Evolutionary conservation across 768 basidiomycete species (phyloP), one percentile per base, ranked within the genome.

Genomic region (Lentinula sp.): DNA sequence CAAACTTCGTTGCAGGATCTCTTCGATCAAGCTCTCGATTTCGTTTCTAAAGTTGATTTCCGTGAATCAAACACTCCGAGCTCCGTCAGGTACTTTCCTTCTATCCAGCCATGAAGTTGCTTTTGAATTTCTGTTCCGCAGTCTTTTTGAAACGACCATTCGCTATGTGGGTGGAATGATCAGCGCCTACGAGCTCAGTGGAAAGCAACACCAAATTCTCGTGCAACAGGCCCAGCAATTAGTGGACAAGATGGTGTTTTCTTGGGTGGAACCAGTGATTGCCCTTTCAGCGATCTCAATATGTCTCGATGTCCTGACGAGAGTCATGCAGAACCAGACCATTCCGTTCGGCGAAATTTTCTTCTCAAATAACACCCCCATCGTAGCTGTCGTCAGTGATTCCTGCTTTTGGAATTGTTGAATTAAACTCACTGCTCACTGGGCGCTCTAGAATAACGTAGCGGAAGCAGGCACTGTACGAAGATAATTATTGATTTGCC

Each of bases 91-190:
- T 80, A 63, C 37, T 2, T 49, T 15, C 62, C 10, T 49, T 51
- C n/a, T 7, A 18, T 43, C 35, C 48, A 18, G 13, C 21, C 9
- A 5, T 15, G 11, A n/a, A 48, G 0, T 21, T 9, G 51, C 61
- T n/a, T 18, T 56, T 52, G 2, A 43, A 45, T 37, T 49, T 39
- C 21, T 0, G 4, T 32, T 34, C 45, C 10, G 3, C 60, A 78
- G 77, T 63, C 64, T 83, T 13, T 84, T 84, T 65, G 83, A 84
- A 67, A 80, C 81, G 2, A 82, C 78, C 4, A 84, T 84, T 63
- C 83, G 82, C 52, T 80, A 78, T 48, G 68, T 84, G 18, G 83
- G 74, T 2, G 79, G 79, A 3, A 67, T 81, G 16, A 65, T 84
- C 35, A 77, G 74, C 57, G 76, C 81, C 5, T 84, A 79, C 63